Evolutionary conservation across 305 asterid genomes (phyloP).

Genomic region (Solanum chacoense): DNA sequence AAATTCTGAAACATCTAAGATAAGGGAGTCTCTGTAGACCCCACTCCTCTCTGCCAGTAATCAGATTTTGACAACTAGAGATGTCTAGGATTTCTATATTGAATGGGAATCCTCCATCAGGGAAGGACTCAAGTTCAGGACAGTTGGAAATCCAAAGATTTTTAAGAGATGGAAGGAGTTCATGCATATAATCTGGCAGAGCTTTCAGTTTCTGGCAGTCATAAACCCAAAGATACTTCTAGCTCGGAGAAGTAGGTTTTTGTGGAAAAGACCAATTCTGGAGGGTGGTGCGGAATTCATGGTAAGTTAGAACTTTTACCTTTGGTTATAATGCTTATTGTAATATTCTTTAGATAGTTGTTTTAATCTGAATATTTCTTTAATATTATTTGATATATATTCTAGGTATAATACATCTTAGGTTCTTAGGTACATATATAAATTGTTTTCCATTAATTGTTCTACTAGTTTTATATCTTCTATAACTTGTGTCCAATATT

Average conservation of each 20-base stretch:
- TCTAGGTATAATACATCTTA: too few species aligned
- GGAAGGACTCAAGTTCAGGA: neutral
- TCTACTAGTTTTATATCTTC: too few species aligned
- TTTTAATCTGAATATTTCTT: too few species aligned
- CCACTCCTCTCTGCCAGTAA: neutral
- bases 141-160: slow-evolving; percentile 2
- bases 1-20: neutral
- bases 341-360: too few species aligned
- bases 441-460: too few species aligned
- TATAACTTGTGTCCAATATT: too few species aligned
- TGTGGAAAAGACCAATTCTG: neutral
- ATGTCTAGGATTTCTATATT: neutral
- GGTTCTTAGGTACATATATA: too few species aligned
- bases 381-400: too few species aligned
- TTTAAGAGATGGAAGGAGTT: slow-evolving; percentile 15
- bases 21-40: neutral
- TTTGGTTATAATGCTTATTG: too few species aligned
- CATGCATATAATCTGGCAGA: neutral
- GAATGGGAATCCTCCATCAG: slow-evolving; percentile 1
- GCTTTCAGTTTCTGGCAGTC: neutral
- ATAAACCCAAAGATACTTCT: neutral
- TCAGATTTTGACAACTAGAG: neutral
- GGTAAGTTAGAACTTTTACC: too few species aligned
- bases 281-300: too few species aligned
- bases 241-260: neutral